phyloP scores from a whole-genome alignment of 164 flowering plant genomes.

The Magnolia kwangsiensis region DNA sequence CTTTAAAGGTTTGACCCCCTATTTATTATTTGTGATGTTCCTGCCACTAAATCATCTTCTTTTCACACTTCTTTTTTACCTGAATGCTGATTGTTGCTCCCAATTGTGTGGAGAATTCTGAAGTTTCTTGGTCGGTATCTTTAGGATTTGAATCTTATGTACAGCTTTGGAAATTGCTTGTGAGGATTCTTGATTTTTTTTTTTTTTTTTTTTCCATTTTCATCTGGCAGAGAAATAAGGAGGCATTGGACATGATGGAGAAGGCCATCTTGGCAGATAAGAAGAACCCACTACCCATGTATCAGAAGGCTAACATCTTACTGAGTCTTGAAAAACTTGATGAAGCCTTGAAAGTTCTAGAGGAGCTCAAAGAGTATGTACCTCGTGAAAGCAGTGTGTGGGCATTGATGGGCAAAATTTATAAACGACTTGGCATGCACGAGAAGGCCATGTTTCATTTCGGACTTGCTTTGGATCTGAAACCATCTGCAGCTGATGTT shows the following conservation, averaged over 20 bases:
- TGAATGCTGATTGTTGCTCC: not conserved
- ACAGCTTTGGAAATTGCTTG: not conserved
- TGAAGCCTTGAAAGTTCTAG: slow-evolving; percentile 76
- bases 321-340: slow-evolving; percentile 61
- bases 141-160: not conserved
- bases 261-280: slow-evolving; percentile 83
- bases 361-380: slow-evolving; percentile 86
- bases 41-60: not conserved
- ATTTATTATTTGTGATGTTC: not conserved
- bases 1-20: slow-evolving; percentile 58
- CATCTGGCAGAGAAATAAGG: slow-evolving; percentile 62
- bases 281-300: slow-evolving; percentile 95
- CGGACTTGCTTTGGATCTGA: slow-evolving; percentile 89
- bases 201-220: not conserved
- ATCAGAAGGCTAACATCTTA: slow-evolving; percentile 90
- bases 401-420: slow-evolving; percentile 96
- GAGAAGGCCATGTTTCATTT: slow-evolving; percentile 92
- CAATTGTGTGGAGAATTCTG: not conserved
- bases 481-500: slow-evolving; percentile 91
- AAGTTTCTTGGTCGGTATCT: not conserved
- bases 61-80: not conserved
- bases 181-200: not conserved
- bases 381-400: slow-evolving; percentile 94
- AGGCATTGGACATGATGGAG: slow-evolving; percentile 83
- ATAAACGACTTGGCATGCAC: slow-evolving; percentile 61